These are phyloP conservation scores for Catunica adiposa DNA, from an alignment of 2,329 filamentous ascomycete genomes.

Conservation along the genomic window DNA sequence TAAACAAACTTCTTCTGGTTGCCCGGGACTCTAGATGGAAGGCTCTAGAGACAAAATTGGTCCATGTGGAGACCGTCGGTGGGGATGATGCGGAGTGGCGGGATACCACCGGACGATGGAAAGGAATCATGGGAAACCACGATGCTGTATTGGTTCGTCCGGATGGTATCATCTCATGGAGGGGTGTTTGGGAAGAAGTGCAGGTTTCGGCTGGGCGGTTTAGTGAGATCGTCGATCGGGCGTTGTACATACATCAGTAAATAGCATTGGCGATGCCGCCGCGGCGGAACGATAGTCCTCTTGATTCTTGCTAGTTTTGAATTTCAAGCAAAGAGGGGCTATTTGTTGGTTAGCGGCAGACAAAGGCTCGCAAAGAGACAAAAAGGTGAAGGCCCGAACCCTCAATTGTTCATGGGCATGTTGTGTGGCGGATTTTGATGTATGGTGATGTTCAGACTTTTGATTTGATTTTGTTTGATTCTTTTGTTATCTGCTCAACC, in stretches of 20 bases:
- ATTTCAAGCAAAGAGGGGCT: too few species aligned
- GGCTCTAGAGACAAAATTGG: not conserved
- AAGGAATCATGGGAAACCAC: not conserved
- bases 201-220: not conserved
- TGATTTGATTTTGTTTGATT: not conserved
- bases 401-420: too few species aligned
- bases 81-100: not conserved
- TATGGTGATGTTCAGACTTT: not conserved
- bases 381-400: not conserved
- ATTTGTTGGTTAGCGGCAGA: too few species aligned
- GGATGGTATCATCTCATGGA: conserved; percentile 10
- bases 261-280: not conserved
- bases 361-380: too few species aligned
- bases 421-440: not conserved
- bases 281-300: not conserved
- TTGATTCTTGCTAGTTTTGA: not conserved
- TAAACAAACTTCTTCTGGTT: conserved; percentile 4
- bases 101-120: conserved; percentile 2
- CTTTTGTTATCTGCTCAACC: conserved; percentile 7
- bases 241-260: not conserved
- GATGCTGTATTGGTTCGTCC: conserved; percentile 2
- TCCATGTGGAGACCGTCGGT: conserved; percentile 6
- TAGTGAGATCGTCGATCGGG: not conserved
- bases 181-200: not conserved
- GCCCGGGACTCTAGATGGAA: conserved; percentile 2